Evolutionary conservation across 306 rosid genomes (phyloP), one percentile per base, ranked within the genome.

Genomic region (Quercus dentata): DNA sequence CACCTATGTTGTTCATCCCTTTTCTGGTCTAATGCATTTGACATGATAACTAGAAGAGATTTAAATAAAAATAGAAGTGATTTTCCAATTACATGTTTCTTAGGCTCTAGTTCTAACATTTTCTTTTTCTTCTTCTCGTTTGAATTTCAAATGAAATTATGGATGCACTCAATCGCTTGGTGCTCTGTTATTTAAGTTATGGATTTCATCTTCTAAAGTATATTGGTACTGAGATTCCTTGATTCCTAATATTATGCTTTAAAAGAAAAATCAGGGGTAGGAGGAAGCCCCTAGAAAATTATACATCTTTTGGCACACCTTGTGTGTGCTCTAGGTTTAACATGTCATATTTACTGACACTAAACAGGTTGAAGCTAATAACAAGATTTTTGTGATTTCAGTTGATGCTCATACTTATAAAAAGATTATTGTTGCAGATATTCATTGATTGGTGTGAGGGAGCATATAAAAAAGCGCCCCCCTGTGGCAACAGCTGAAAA

Each of bases 401-500:
- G 46, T 6, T 15, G 27, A 67, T 67, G 17, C 38, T 10, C 23
- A 9, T 67, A 35, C 7, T 18, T 67, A 33, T 49, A 33, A 33
- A 67, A n/a, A 35, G 15, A 9, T 73, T 46, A 59, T 44, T 74
- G 41, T 52, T 84, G 85, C 85, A 92, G 97, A 73, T 89, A 91
- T 85, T 95, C 98, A 55, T 79, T 95, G 84, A 65, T 86, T 59
- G 82, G 80, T 76, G 79, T 93, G 86, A 93, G 99, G 86, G 99
- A 95, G 86, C 99, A 95, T 82, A 95, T 92, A 72, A 95, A 95
- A 88, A 95, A 95, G 79, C 91, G 98, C 59, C 98, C 99, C 65
- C 98, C 98, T 14, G 82, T 91, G 83, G 97, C 99, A 73, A 89
- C 99, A 63, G 87, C 94, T 21, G 99, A 95, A 90, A 95, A 95